Evolutionary conservation across 1,284 basidiomycete species (phyloP), one percentile per base, ranked within the genome.

Genomic region (Meira miltonrushii): DNA sequence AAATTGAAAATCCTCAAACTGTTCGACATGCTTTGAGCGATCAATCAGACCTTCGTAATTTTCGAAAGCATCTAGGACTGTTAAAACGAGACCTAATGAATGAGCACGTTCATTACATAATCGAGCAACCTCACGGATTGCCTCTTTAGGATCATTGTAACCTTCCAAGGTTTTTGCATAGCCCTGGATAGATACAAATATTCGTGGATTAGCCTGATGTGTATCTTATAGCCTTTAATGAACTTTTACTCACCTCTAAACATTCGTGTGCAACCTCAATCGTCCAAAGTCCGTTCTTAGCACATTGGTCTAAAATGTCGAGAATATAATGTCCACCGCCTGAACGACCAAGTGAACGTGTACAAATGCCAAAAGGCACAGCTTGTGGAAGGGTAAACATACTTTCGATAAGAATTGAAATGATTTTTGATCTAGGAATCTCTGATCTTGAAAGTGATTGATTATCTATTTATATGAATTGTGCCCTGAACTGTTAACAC

Each of bases 331-430:
- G 43, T 4, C 43, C 43, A 9, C 43, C 43, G 9, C 4, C 43
- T 4, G 43, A 44, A 25, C 43, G 43, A 25, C 43, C 43, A 9
- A 44, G 43, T 25, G 43, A 44, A 25, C 43, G 43, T 17, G 43
- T 44, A 25, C 43, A 44, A 25, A 44, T 44, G 23, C 43, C 43
- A 44, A 44, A 44, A 3, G 43, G 43, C 3, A 44, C 43, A 44
- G 43, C 43, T 44, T 44, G 43, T 44, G 43, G 43, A 25, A 44
- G 43, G 8, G 43, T 25, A 44, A 9, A 4, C 43, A 44, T 44
- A 2, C n/a, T n/a, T n/a, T n/a, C n/a, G n/a, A n/a, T n/a, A n/a
- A n/a, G n/a, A n/a, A n/a, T n/a, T n/a, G n/a, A n/a, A n/a, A n/a
- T n/a, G n/a, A n/a, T n/a, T n/a, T n/a, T n/a, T n/a, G n/a, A n/a